Base-by-base conservation (phyloP, 1,284 basidiomycete genomes). In the Cutaneotrichosporon mucoides region DNA sequence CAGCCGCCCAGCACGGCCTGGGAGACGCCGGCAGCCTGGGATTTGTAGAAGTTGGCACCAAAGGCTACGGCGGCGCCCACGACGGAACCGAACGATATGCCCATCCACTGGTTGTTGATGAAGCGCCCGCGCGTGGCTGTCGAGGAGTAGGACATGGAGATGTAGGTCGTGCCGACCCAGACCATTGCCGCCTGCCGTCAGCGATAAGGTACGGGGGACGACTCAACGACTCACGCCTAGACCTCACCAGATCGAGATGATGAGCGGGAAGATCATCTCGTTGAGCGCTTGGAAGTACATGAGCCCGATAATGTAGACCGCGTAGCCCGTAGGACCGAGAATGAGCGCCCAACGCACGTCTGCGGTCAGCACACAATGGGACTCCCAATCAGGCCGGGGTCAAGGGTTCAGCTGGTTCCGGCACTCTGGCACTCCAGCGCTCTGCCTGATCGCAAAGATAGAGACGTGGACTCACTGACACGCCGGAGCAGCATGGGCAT, bases 81-180 rank as follows among this genome's bases (percentile, higher is more conserved):
- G 10, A 53, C 13, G n/a, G 33, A 35, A 33, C 51, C 51, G 16
- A 15, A 40, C 5, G 51, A 42, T 16, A 53, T 33, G n/a, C 51
- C 51, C 11, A 53, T 34, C 51, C 51, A 53, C 42, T 53, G 51
- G 42, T 53, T 53, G 42, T 53, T 53, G 51, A 53, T 44, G 41
- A 53, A 53, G 40, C 42, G 51, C 9, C 51, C 51, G 9, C 42
- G 41, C 6, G 41, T 43, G 6, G 33, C 41, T 13, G 41, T 33
- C 2, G 51, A 43, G 5, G 51, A 42, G 40, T 53, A 53, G 13
- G 51, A 33, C 51, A 53, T 53, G 3, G 51, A 53, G 41, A 53
- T 53, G 51, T 53, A 53, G 12, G 51, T 53, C 4, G 51, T 53
- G 13, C 41, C 41, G 4, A 53, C 51, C 51, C 51, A 53, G 5